Base-by-base conservation (phyloP, 257 asterid genomes). In the Osmanthus fragrans region DNA sequence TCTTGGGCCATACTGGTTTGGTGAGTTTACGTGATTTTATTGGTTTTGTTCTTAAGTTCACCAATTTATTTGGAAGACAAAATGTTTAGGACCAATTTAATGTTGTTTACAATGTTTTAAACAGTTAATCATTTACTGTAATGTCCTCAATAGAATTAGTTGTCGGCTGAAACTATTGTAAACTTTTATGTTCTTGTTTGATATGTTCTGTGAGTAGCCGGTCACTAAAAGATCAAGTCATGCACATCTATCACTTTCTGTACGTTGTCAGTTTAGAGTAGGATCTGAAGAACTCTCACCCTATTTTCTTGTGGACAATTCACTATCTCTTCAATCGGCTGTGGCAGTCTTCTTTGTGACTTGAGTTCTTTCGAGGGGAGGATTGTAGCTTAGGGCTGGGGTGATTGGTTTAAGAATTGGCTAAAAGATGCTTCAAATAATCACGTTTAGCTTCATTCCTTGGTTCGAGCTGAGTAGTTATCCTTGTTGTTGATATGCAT, bases 1-100 rank as follows among this genome's bases (percentile, higher is more conserved):
- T 77, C 63, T 80, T 86, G 2, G 99, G 99, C 76, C 99, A 95
- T 87, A 91, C 93, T 76, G 99, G 99, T 80, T 77, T 87, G 97
- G 99, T 95, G 78, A 90, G 98, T 89, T 74, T 18, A 27, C 73
- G 60, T 71, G 30, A 67, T 2, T n/a, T 37, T 29, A 19, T 71
- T 39, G 18, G 54, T 34, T 70, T 27, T 3, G 73, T 58, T 64
- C 27, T 13, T 23, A 7, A 18, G 72, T 73, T 66, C 36, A 64
- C 45, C 32, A 2, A 78, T 76, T 71, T n/a, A 73, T 19, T 80
- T 25, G 70, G 76, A 73, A 67, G 79, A 32, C 4, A 37, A 37
- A 60, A 34, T 34, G 49, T 15, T 60, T 64, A 23, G 45, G 70
- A 29, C 73, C 60, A 58, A 33, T 47, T 4, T 75, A n/a, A 56